Evolutionary conservation across 352 stramenopile genomes (phyloP).

Genomic region (Phytophthora hybrid): DNA sequence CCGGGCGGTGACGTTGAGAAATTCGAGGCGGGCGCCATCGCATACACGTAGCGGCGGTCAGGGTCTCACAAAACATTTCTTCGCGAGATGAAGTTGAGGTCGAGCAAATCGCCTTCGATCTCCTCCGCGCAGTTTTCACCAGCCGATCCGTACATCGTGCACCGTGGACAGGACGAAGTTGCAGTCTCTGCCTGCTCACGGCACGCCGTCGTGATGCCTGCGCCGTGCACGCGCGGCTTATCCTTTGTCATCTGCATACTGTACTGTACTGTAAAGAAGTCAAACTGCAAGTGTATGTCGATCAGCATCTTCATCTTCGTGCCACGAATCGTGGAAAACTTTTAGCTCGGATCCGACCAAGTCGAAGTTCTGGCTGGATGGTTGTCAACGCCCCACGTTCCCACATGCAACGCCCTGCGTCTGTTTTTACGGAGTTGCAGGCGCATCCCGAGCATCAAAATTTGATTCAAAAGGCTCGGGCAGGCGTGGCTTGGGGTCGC

Average conservation of each 20-base stretch:
- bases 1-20: conserved; percentile 14
- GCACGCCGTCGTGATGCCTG: conserved; percentile 14
- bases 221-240: conserved; percentile 6
- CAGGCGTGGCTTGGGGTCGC: too few relatives aligned
- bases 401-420: conserved; percentile 13
- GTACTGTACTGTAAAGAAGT: too few relatives aligned
- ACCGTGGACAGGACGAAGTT: conserved; percentile 23
- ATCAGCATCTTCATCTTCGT: background rate
- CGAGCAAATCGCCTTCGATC: conserved; percentile 24
- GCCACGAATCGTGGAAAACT: background rate
- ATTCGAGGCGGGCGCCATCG: background rate
- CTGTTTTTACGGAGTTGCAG: conserved; percentile 41
- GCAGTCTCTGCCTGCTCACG: conserved; percentile 12
- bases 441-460: conserved; percentile 13
- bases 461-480: conserved; percentile 16
- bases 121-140: conserved; percentile 30
- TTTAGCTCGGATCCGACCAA: conserved; percentile 9
- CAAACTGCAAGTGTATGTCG: background rate
- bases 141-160: conserved; percentile 25
- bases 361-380: conserved; percentile 12
- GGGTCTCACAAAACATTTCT: conserved; percentile 21
- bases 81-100: conserved; percentile 27
- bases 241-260: conserved; percentile 27
- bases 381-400: conserved; percentile 2
- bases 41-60: background rate